Base-by-base conservation (phyloP, 495 filamentous ascomycete species). In the Penicillium malachiteum region DNA sequence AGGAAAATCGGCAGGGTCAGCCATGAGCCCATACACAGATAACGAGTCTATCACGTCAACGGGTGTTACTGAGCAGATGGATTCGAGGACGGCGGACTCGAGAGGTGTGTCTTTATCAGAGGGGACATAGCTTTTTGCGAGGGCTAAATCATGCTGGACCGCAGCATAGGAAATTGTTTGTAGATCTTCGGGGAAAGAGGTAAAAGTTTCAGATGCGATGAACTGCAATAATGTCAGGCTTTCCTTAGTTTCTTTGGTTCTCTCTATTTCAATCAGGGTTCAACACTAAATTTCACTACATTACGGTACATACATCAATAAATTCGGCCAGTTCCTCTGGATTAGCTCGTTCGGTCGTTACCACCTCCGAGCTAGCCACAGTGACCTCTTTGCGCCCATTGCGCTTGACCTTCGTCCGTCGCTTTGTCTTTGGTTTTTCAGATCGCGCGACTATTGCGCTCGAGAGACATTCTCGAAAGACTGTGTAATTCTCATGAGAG, bases 271-370 rank as follows among this genome's bases (percentile, higher is more conserved):
- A 12, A 35, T 47, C 37, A 14, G 50, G 9, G 32, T 42, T 39
- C 43, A 35, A 1, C 4, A 4, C 21, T 38, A 5, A n/a, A 10
- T 38, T 12, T 16, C 40, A 50, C 49, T 50, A 18, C n/a, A n/a
- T n/a, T n/a, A n/a, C n/a, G n/a, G n/a, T n/a, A 58, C 57, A 45
- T 77, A 84, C 82, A 58, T 86, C 81, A 31, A 85, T 83, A 66
- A 93, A 94, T 6, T 93, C 90, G 42, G 78, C 80, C 30, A 92
- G 71, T 47, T 91, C 90, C 54, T 85, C 86, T 8, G 83, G 81
- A 61, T 84, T 79, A 5, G 71, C 61, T 35, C 63, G 60, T 18
- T 65, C 59, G 14, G 55, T 38, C 3, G 48, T 57, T 60, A 56
- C 26, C 3, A 55, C 39, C 11, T 44, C 32, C 18, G 43, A 52